Conservation (phyloP, 177 flowering plant species). For the Vitis hybrid region DNA sequence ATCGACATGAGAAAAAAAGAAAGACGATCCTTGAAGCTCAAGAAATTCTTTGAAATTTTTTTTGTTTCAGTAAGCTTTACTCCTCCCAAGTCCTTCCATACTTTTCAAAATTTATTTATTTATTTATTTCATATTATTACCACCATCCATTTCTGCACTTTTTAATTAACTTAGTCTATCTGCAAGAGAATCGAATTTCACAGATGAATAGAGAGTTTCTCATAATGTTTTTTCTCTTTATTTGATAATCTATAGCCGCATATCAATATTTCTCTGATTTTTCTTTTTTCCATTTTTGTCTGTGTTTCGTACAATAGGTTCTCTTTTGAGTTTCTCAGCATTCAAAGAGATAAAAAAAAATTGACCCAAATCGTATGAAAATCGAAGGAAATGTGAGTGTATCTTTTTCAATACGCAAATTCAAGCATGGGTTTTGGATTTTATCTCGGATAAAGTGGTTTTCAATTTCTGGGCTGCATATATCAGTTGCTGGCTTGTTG, state of each 20-base stretch:
- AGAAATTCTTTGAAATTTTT: too few relatives aligned
- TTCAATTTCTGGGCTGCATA: conserved; percentile 37
- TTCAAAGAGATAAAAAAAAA: neutral
- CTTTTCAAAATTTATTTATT: too few relatives aligned
- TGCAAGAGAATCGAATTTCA: too few relatives aligned
- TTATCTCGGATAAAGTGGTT: conserved; percentile 29
- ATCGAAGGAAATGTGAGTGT: conserved; percentile 19
- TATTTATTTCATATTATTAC: too few relatives aligned
- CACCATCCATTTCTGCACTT: too few relatives aligned
- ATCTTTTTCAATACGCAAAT: conserved; percentile 20
- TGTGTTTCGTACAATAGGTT: neutral
- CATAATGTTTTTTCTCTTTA: neutral
- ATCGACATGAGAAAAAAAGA: too few relatives aligned
- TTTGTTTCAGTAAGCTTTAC: too few relatives aligned
- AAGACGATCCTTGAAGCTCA: too few relatives aligned
- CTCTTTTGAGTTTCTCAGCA: neutral
- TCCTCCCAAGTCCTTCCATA: too few relatives aligned
- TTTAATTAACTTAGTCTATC: too few relatives aligned
- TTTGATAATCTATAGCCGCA: neutral
- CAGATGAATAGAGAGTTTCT: neutral
- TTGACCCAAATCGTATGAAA: conserved; percentile 17
- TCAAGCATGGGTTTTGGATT: conserved; percentile 30
- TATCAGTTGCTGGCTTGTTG: conserved; percentile 46
- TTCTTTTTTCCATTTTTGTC: neutral
- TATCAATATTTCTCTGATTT: neutral